Percentiles rank a stretch among this genome's conserved stretches.
Evolutionary conservation across 805 yeast genomes (phyloP).

Genomic region (Zygotorulaspora sp.): DNA sequence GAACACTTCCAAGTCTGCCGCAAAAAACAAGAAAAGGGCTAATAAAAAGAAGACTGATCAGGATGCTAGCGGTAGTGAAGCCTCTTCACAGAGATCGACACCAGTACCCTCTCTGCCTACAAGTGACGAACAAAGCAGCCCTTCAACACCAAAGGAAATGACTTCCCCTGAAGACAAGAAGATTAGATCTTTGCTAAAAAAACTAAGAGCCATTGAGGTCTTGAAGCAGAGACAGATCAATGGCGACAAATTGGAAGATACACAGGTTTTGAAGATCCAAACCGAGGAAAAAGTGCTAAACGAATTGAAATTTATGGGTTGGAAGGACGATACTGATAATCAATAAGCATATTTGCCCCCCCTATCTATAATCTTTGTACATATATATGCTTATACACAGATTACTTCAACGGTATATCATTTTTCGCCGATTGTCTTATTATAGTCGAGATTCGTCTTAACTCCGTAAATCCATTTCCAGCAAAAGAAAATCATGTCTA

Average conservation of each 20-base stretch:
- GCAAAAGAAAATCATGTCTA: too few species aligned
- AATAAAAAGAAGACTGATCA: constrained; percentile 42
- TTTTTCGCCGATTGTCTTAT: too few species aligned
- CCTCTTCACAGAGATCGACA: constrained; percentile 14
- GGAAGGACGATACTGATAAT: constrained; percentile 40
- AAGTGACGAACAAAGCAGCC: constrained; percentile 9
- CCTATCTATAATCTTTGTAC: too few species aligned
- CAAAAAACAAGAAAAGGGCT: constrained; percentile 72
- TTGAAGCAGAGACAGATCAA: constrained; percentile 78
- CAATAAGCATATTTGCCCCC: background rate
- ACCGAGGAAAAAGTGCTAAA: constrained; percentile 77
- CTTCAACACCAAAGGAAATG: constrained; percentile 20
- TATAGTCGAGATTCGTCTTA: too few species aligned
- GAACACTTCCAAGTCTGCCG: constrained; percentile 62
- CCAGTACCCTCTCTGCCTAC: constrained; percentile 14
- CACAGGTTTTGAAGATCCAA: constrained; percentile 83
- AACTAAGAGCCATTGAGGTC: constrained; percentile 90
- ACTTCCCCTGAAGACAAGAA: constrained; percentile 87
- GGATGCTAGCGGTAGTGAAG: constrained; percentile 9
- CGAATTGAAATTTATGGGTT: constrained; percentile 75
- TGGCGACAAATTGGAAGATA: constrained; percentile 85
- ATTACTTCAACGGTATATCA: too few species aligned
- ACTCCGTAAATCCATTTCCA: too few species aligned
- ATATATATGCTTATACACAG: too few species aligned
- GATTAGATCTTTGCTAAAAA: constrained; percentile 83